These are phyloP conservation scores for Paraconiothyrium sp. DNA, from an alignment of 2,329 filamentous ascomycete genomes.

Conservation along the genomic window DNA sequence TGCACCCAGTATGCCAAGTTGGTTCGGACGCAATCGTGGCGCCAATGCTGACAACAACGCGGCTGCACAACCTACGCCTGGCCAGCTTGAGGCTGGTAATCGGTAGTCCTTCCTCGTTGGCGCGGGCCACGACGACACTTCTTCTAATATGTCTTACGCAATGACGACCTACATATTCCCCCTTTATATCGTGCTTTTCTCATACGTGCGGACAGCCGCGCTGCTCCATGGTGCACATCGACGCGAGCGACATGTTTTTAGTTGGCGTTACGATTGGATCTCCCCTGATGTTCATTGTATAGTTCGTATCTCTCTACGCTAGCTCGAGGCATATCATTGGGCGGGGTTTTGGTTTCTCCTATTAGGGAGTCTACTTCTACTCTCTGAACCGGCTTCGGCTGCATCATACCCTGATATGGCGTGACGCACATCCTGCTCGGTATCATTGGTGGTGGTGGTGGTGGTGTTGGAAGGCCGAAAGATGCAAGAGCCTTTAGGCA, in stretches of 20 bases:
- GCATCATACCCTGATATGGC: conserved; percentile 13
- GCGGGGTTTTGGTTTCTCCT: conserved; percentile 13
- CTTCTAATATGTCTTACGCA: conserved; percentile 11
- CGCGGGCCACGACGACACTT: neutral
- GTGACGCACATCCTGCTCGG: neutral
- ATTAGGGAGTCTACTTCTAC: conserved; percentile 10
- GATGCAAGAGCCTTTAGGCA: neutral
- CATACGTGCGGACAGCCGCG: neutral
- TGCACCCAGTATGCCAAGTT: conserved; percentile 33
- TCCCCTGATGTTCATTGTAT: conserved; percentile 8
- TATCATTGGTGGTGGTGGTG: neutral
- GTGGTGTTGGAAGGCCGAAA: neutral
- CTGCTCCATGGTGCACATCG: neutral
- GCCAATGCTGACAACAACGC: conserved; percentile 27
- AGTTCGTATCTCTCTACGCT: conserved; percentile 10
- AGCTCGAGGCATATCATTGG: conserved; percentile 11
- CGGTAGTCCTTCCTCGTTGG: conserved; percentile 29
- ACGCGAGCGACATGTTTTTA: neutral
- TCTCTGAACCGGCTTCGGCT: neutral
- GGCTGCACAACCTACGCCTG: conserved; percentile 40
- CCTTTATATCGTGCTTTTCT: conserved; percentile 3
- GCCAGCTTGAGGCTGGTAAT: conserved; percentile 49
- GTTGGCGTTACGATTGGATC: conserved; percentile 8
- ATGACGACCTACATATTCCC: conserved; percentile 17
- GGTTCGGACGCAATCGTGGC: conserved; percentile 41